phyloP scores from a whole-genome alignment of 2,329 filamentous ascomycete species.

The Fonsecaea monophora region DNA sequence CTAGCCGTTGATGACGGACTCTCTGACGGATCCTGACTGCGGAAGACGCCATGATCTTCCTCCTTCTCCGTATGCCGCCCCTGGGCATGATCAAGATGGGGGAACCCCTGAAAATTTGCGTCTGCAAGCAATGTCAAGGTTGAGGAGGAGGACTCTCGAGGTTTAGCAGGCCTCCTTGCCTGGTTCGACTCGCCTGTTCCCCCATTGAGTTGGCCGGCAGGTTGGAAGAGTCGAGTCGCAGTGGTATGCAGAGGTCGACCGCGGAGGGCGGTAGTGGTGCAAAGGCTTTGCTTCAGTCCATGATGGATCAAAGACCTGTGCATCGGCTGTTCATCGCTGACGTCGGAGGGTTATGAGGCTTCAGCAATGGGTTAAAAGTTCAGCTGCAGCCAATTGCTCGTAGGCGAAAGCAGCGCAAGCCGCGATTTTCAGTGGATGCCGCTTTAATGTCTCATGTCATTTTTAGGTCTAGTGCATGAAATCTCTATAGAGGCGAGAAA shows the following conservation, averaged over 20 bases:
- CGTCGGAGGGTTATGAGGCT: not conserved
- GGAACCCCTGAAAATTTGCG: slow-evolving; percentile 5
- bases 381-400: not conserved
- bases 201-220: slow-evolving; percentile 10
- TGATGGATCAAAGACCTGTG: slow-evolving; percentile 21
- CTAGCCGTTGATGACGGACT: not conserved
- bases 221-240: not conserved
- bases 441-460: not conserved
- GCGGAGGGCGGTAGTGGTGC: not conserved
- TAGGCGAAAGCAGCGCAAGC: not conserved
- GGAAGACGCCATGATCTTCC: not conserved
- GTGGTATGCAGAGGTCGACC: not conserved
- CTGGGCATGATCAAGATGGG: not conserved
- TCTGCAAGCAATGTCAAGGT: not conserved
- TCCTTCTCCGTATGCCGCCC: not conserved
- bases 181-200: not conserved
- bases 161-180: not conserved
- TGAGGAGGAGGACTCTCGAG: not conserved
- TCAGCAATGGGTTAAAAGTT: not conserved
- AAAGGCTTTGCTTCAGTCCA: slow-evolving; percentile 27
- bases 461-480: not conserved
- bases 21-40: not conserved
- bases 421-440: not conserved
- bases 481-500: no score
- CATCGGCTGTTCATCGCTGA: slow-evolving; percentile 31